phyloP scores from a whole-genome alignment of 2,329 filamentous ascomycete genomes.

The Aspergillus persii region DNA sequence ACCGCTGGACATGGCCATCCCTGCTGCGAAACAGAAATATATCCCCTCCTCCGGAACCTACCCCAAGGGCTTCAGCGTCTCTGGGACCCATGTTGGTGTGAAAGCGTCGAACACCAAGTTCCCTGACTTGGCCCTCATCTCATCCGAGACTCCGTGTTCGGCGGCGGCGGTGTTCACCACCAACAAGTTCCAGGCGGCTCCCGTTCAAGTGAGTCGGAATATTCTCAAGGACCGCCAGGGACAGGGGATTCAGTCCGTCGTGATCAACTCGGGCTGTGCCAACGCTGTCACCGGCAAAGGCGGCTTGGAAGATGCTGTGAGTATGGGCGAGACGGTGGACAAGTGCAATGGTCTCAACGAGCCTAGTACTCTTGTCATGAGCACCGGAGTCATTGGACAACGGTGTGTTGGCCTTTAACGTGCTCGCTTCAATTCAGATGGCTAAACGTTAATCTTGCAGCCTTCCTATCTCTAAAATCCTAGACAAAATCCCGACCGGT shows the following conservation, averaged over 20 bases:
- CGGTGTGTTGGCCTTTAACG: conserved; percentile 50
- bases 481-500: conserved; percentile 75
- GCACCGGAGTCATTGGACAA: conserved; percentile 95
- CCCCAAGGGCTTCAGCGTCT: conserved; percentile 83
- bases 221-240: conserved; percentile 67
- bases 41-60: conserved; percentile 82
- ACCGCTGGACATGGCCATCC: conserved; percentile 55
- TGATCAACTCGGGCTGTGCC: conserved; percentile 94
- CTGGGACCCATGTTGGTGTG: conserved; percentile 86
- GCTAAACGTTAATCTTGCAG: conserved; percentile 39
- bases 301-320: conserved; percentile 80
- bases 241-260: conserved; percentile 71
- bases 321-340: conserved; percentile 80
- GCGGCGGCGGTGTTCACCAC: conserved; percentile 94
- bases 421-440: background rate
- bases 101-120: conserved; percentile 90
- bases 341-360: conserved; percentile 55
- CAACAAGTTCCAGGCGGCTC: conserved; percentile 97
- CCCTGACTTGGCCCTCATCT: conserved; percentile 85
- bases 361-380: conserved; percentile 86
- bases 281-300: conserved; percentile 94
- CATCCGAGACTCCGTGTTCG: conserved; percentile 80
- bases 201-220: conserved; percentile 78
- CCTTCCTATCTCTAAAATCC: conserved; percentile 87
- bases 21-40: conserved; percentile 83